A percentile compares a stretch with the other conserved stretches of the same genome.
These are phyloP conservation scores for Microsporum canis DNA, from an alignment of 2,329 filamentous ascomycete species.

Conservation along the genomic window DNA sequence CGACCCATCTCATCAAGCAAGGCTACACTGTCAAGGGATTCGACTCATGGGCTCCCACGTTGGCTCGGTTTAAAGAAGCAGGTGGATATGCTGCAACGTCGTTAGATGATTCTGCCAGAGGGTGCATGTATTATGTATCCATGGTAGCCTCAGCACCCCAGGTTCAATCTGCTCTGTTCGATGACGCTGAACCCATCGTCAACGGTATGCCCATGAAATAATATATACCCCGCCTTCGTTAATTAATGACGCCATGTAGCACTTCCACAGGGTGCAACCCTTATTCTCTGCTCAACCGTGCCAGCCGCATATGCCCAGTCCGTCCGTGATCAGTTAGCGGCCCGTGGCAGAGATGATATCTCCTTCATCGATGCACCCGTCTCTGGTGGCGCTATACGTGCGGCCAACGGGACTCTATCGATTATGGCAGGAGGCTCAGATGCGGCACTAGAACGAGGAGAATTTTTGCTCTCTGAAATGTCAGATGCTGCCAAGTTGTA, in stretches of 20 bases:
- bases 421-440: constrained; percentile 60
- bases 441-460: constrained; percentile 46
- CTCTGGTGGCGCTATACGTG: constrained; percentile 57
- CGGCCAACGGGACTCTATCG: constrained; percentile 59
- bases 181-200: constrained; percentile 42
- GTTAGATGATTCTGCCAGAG: constrained; percentile 50
- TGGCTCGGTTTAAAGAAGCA: constrained; percentile 52
- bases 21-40: constrained; percentile 59
- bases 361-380: constrained; percentile 61
- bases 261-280: constrained; percentile 47
- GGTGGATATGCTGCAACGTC: constrained; percentile 51
- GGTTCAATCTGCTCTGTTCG: constrained; percentile 55
- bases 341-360: constrained; percentile 50
- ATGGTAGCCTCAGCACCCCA: constrained; percentile 68
- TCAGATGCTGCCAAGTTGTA: constrained; percentile 49
- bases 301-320: constrained; percentile 54
- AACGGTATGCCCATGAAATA: background rate
- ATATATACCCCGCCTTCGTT: too few species aligned
- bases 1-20: constrained; percentile 56
- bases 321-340: constrained; percentile 46
- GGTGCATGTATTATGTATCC: constrained; percentile 52
- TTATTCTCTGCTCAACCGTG: constrained; percentile 61
- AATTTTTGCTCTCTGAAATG: constrained; percentile 52
- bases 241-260: constrained; percentile 15
- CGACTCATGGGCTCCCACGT: constrained; percentile 56